These are phyloP conservation scores for Botrytis cinerea DNA, from an alignment of 2,329 filamentous ascomycete genomes.

Conservation along the genomic window DNA sequence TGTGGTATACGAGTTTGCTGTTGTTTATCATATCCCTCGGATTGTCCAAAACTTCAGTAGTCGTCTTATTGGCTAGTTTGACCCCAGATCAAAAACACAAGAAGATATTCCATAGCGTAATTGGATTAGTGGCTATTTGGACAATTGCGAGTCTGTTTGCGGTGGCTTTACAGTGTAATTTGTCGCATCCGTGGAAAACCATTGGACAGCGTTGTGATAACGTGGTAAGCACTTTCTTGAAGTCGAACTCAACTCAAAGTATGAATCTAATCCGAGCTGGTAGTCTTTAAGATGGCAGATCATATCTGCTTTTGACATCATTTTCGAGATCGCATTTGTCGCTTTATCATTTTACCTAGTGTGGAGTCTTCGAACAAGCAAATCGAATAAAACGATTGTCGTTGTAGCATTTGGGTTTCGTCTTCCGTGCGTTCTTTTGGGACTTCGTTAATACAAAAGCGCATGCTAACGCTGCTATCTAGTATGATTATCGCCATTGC, in stretches of 20 bases:
- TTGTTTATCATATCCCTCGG: constrained; percentile 47
- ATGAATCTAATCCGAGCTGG: background rate
- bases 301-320: constrained; percentile 46
- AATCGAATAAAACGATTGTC: constrained; percentile 45
- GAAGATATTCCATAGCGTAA: constrained; percentile 38
- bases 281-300: constrained; percentile 46
- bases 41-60: constrained; percentile 48
- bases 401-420: constrained; percentile 46
- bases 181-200: constrained; percentile 44
- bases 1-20: constrained; percentile 45
- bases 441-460: background rate
- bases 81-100: constrained; percentile 48
- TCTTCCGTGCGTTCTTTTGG: constrained; percentile 41
- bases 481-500: constrained; percentile 46
- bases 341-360: constrained; percentile 45
- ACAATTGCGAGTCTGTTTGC: constrained; percentile 47
- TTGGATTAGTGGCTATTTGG: constrained; percentile 40
- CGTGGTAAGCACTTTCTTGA: constrained; percentile 7
- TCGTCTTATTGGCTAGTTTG: constrained; percentile 49
- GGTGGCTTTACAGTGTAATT: constrained; percentile 46
- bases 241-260: background rate
- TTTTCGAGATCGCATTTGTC: constrained; percentile 46
- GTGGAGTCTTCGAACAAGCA: constrained; percentile 43
- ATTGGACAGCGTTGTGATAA: constrained; percentile 39
- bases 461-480: background rate